Evolutionary conservation across 1,284 basidiomycete genomes (phyloP), one percentile per base, ranked within the genome.

Genomic region (Anthracocystis walkeri): DNA sequence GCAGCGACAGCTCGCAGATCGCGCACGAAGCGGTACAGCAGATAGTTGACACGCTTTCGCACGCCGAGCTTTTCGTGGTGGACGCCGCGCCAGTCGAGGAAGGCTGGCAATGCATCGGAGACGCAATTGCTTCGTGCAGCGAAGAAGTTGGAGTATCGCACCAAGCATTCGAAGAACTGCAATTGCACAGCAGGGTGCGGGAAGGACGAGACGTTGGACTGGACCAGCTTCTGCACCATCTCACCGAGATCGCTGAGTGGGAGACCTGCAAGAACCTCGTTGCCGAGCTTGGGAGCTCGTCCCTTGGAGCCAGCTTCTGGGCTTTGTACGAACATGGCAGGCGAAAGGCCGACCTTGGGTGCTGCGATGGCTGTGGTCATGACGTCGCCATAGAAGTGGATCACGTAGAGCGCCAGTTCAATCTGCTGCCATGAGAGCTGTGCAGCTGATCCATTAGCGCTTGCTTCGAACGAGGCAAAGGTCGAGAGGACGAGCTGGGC

Each of bases 81-180:
- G 44, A 99, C 88, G 35, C 97, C 97, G 56, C 96, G 96, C 81
- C n/a, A 71, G 48, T 93, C 94, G 29, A 99, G 89, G 88, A 99
- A 94, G 1, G 93, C 92, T 79, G 95, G 91, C 51, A 99, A 87
- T 5, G 93, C 90, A 23, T 74, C 72, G 14, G 75, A 77, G 14
- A 27, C 93, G 92, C 81, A 92, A 88, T 72, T 98, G 92, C 78
- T 91, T 92, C 73, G 94, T 90, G 83, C 92, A 91, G 69, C 63
- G 90, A 98, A 99, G 86, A 98, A 98, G 83, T 98, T 95, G 42
- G 91, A 90, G 85, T 99, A 99, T 60, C 97, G 90, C 16, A 94
- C 90, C 10, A 90, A 89, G 23, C 93, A 93, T 87, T 99, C 97
- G 78, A 98, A 98, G 87, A 92, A 97, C 82, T 96, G 94, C 85